These are phyloP conservation scores for Pelargonium myrrhifolium DNA, from an alignment of 441 rosid genomes.

Conservation along the genomic window DNA sequence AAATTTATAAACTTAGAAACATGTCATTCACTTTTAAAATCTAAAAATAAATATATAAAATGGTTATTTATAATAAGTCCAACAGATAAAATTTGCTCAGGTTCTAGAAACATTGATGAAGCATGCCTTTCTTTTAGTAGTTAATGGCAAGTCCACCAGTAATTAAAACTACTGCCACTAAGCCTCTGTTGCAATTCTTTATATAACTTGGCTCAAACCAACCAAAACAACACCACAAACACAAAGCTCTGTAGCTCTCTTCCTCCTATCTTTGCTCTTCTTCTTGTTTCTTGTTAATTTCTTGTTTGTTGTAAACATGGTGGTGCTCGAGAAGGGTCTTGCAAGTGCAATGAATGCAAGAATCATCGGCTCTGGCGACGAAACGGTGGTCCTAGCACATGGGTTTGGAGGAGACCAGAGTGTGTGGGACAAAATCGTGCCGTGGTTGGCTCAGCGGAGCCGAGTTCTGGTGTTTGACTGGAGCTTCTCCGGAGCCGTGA, in stretches of 20 bases:
- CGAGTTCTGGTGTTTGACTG: background rate
- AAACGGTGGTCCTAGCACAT: conserved; percentile 56
- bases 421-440: conserved; percentile 25
- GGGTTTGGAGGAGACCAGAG: conserved; percentile 73
- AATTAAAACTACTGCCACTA: too few species aligned
- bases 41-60: too few species aligned
- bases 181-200: background rate
- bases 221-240: background rate
- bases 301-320: conserved; percentile 21
- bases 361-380: conserved; percentile 43
- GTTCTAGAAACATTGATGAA: too few species aligned
- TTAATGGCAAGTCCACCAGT: too few species aligned
- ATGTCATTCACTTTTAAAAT: too few species aligned
- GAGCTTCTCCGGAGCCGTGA: background rate
- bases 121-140: too few species aligned
- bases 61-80: too few species aligned
- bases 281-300: too few species aligned
- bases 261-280: too few species aligned
- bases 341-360: conserved; percentile 56
- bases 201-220: background rate
- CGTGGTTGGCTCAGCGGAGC: background rate
- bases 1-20: too few species aligned
- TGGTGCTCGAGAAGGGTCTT: conserved; percentile 31
- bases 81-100: too few species aligned
- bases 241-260: background rate